Evolutionary conservation across 768 basidiomycete genomes (phyloP).

Genomic region (Podaxis rugospora): DNA sequence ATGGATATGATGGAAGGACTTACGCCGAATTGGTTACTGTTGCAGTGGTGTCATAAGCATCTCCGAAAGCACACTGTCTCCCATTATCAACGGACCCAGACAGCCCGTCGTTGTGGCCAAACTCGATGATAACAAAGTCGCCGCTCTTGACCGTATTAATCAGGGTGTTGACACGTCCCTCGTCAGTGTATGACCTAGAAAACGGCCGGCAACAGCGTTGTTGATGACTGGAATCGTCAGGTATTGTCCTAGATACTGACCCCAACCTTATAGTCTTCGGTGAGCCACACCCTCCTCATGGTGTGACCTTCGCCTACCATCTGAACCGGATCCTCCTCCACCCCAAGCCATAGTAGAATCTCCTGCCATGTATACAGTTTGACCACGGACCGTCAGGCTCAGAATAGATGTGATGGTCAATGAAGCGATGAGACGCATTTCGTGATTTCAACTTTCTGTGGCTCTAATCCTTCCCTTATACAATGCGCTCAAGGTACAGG

Average conservation of each 20-base stretch:
- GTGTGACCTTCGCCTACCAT: neutral
- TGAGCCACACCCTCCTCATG: neutral
- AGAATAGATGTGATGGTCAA: constrained; percentile 5
- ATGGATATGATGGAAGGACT: constrained; percentile 6
- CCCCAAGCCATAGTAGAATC: constrained; percentile 41
- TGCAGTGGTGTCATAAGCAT: constrained; percentile 30
- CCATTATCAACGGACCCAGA: constrained; percentile 36
- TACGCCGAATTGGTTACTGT: constrained; percentile 32
- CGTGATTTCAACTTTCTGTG: neutral
- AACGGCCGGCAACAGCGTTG: constrained; percentile 41
- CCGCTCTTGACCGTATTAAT: constrained; percentile 34
- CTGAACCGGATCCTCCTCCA: constrained; percentile 26
- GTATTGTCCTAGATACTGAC: constrained; percentile 36
- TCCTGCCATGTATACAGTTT: constrained; percentile 39
- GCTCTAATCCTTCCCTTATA: neutral
- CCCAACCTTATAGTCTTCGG: constrained; percentile 34
- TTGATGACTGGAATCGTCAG: constrained; percentile 41
- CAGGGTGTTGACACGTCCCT: constrained; percentile 40
- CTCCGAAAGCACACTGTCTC: constrained; percentile 36
- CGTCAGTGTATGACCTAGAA: constrained; percentile 43
- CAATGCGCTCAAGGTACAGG: neutral
- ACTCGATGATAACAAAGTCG: constrained; percentile 41
- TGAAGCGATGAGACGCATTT: constrained; percentile 10
- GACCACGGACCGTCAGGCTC: constrained; percentile 18
- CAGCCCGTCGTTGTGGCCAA: constrained; percentile 46